A percentile compares a stretch with the other conserved stretches of the same genome.
Conservation (phyloP, 768 basidiomycete genomes). For the Lentinula detonsa region DNA sequence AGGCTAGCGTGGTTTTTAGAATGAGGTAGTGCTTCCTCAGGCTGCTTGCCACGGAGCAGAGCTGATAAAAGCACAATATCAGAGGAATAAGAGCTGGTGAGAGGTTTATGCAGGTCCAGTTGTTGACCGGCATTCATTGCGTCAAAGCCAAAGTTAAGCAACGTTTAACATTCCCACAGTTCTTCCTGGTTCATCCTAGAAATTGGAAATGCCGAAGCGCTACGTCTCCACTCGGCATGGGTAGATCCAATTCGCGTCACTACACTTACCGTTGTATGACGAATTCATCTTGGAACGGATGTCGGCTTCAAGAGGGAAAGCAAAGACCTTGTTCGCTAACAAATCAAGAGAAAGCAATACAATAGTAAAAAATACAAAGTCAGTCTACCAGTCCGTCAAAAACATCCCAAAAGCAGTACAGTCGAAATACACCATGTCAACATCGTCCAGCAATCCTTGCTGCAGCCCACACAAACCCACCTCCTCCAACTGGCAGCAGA, state of each 20-base stretch:
- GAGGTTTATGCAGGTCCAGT: no score
- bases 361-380: not conserved
- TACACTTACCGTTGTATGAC: not conserved
- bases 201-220: no score
- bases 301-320: no score
- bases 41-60: no score
- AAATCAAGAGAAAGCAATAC: not conserved
- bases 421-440: conserved; percentile 21
- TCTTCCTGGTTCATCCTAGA: no score
- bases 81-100: no score
- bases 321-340: not conserved
- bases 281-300: not conserved
- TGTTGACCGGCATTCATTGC: no score
- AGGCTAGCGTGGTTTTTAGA: no score
- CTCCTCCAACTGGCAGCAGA: conserved; percentile 52
- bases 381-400: not conserved
- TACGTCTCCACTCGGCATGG: not conserved
- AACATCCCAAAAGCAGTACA: not conserved
- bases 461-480: conserved; percentile 50
- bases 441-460: conserved; percentile 48
- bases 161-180: no score
- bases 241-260: not conserved
- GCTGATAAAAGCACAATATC: no score
- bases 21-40: no score
- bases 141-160: no score